Conservation (phyloP, 805 yeast species). For the Wickerhamomyces strasburgensis region DNA sequence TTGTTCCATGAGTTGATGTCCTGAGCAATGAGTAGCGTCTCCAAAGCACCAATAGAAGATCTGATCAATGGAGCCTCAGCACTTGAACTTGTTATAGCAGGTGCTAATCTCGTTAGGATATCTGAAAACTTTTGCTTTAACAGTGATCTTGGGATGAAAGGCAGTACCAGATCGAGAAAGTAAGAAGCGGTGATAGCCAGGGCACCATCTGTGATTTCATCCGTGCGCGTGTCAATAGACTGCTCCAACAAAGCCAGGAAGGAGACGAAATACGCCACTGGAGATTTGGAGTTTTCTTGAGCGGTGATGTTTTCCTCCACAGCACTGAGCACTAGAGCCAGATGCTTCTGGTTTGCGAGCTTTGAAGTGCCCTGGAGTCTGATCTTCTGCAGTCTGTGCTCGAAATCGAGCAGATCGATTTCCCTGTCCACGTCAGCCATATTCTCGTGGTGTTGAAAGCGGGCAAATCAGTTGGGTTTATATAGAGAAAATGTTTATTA, state of each 20-base stretch:
- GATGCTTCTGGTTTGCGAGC: constrained; percentile 78
- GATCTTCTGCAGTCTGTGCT: constrained; percentile 59
- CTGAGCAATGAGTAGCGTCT: constrained; percentile 72
- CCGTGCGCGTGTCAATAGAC: constrained; percentile 43
- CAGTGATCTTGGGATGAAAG: constrained; percentile 63
- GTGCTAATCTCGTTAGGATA: constrained; percentile 74
- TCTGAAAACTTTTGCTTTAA: constrained; percentile 72
- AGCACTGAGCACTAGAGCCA: constrained; percentile 78
- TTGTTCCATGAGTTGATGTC: constrained; percentile 75
- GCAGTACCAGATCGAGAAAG: constrained; percentile 73
- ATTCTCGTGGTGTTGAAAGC: not conserved
- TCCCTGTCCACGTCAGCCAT: constrained; percentile 17
- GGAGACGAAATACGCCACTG: constrained; percentile 83
- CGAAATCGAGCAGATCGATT: constrained; percentile 32
- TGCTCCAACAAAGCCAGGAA: constrained; percentile 79
- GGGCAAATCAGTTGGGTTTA: not conserved
- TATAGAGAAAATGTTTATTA: too few relatives aligned
- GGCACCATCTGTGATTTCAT: constrained; percentile 49
- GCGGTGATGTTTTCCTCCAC: constrained; percentile 78
- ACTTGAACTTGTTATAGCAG: constrained; percentile 62
- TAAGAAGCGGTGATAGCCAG: constrained; percentile 77
- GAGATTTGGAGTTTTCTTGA: constrained; percentile 40
- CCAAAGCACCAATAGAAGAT: constrained; percentile 83
- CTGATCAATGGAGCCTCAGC: constrained; percentile 78
- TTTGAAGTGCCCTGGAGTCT: constrained; percentile 74